Conservation (phyloP, 495 filamentous ascomycete genomes). For the Extremus antarcticus region DNA sequence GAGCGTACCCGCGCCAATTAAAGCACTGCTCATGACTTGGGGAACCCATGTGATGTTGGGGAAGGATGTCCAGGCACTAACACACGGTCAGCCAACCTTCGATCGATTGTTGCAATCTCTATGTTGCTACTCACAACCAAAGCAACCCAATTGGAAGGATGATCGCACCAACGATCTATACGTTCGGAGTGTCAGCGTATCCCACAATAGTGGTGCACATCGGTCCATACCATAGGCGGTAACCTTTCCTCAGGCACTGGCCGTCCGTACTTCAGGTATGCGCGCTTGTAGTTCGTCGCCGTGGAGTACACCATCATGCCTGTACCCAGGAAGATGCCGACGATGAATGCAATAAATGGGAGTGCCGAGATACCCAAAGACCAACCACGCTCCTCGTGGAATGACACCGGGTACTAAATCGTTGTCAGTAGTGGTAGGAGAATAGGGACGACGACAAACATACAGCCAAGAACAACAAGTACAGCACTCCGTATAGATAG, state of each 20-base stretch:
- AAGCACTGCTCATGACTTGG: slow-evolving; percentile 23
- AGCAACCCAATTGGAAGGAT: neutral
- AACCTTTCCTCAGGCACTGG: slow-evolving; percentile 28
- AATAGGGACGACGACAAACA: neutral
- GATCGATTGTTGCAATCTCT: neutral
- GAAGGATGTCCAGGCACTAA: slow-evolving; percentile 24
- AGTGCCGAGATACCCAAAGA: slow-evolving; percentile 22
- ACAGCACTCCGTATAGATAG: slow-evolving; percentile 25
- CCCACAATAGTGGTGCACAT: no score
- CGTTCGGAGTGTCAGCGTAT: no score
- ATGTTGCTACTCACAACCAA: neutral
- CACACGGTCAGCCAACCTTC: neutral
- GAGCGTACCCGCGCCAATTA: slow-evolving; percentile 24
- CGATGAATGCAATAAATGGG: slow-evolving; percentile 21
- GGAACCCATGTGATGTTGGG: slow-evolving; percentile 24
- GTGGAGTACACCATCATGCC: slow-evolving; percentile 14
- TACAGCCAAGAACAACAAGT: neutral
- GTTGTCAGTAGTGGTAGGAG: neutral
- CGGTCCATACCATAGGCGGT: slow-evolving; percentile 27
- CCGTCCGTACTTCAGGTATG: slow-evolving; percentile 15
- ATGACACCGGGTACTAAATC: slow-evolving; percentile 25
- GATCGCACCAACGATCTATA: neutral
- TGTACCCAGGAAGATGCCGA: slow-evolving; percentile 9
- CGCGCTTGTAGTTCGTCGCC: slow-evolving; percentile 15
- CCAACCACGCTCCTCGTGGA: slow-evolving; percentile 28